Base-by-base conservation (phyloP, 768 basidiomycete genomes). In the Trametes meyenii region DNA sequence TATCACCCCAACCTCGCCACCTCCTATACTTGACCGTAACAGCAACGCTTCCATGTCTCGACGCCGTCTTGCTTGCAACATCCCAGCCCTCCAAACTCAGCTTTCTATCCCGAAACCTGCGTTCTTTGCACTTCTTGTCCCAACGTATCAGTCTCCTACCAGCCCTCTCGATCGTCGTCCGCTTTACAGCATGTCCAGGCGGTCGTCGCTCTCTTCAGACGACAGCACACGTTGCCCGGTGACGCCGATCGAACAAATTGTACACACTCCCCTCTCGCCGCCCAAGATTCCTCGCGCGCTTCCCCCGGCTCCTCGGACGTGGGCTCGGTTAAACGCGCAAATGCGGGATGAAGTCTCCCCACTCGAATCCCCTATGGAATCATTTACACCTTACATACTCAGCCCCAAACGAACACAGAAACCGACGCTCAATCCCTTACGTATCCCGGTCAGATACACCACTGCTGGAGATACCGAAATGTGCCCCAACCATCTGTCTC, bases 181-280 rank as follows among this genome's bases (percentile, higher is more conserved):
- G 11, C 38, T 55, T 16, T 29, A 45, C 19, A 29, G 24, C 14
- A 10, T 60, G 21, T 49, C 52, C 23, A 29, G 52, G 13, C 58
- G 54, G 5, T 51, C 49, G 10, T 53, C 50, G 14, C 50, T 52
- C 36, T 56, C 61, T 1, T 46, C 61, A 8, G 51, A 51, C 36
- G 51, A 36, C n/a, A 42, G 29, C 11, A 42, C 50, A 2, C 43
- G 26, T 16, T 55, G 42, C 42, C 62, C 62, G 5, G 55, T 60
- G 29, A 64, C 62, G 0, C 62, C 62, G 1, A 36, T 64, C 5
- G 62, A 60, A 4, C 62, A 64, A 16, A 64, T 64, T 23, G 46
- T 55, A n/a, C 58, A 59, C 40, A 64, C 62, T 0, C 62, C 62
- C 14, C 54, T 54, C 4, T 40, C 53, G 2, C 62, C 62, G 4